Conservation (phyloP, 768 basidiomycete species). For the Tremella fuciformis region DNA sequence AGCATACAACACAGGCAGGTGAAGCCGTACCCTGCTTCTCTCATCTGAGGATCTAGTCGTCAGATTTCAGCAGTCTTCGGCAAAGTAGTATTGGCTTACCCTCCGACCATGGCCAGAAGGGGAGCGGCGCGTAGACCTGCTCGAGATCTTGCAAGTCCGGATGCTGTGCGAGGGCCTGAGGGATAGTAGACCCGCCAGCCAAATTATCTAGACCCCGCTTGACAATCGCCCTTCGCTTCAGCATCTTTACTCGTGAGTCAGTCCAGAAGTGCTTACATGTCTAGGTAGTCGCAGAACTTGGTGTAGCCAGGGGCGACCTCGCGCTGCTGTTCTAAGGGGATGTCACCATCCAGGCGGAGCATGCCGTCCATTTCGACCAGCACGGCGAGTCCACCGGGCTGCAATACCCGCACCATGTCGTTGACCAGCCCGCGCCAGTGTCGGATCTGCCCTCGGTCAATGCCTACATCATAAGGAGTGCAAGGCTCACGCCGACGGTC, state of each 20-base stretch:
- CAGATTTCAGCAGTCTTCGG: not conserved
- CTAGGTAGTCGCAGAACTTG: conserved; percentile 14
- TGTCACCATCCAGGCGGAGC: conserved; percentile 5
- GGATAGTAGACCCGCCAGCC: conserved; percentile 4
- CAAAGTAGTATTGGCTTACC: conserved; percentile 4
- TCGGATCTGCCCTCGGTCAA: conserved; percentile 12
- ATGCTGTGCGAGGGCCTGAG: conserved; percentile 4
- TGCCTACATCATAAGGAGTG: not conserved
- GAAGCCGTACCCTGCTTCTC: conserved; percentile 3
- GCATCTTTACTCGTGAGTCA: not conserved
- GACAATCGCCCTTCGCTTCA: not conserved
- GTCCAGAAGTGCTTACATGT: conserved; percentile 7
- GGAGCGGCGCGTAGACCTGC: conserved; percentile 10
- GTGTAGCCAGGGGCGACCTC: conserved; percentile 9
- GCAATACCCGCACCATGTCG: conserved; percentile 11
- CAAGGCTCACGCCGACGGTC: conserved; percentile 18
- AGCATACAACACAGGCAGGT: not conserved
- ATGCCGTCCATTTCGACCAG: conserved; percentile 16
- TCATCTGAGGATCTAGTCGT: conserved; percentile 6
- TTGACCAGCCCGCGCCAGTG: conserved; percentile 14
- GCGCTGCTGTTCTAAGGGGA: conserved; percentile 8
- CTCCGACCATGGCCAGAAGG: conserved; percentile 22
- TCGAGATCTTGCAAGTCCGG: conserved; percentile 8
- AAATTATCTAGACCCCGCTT: conserved; percentile 16
- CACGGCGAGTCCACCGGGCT: conserved; percentile 17